A percentile compares a stretch with the other conserved stretches of the same genome.
phyloP scores from a whole-genome alignment of 179 eudicot species.

The Spinacia oleracea region DNA sequence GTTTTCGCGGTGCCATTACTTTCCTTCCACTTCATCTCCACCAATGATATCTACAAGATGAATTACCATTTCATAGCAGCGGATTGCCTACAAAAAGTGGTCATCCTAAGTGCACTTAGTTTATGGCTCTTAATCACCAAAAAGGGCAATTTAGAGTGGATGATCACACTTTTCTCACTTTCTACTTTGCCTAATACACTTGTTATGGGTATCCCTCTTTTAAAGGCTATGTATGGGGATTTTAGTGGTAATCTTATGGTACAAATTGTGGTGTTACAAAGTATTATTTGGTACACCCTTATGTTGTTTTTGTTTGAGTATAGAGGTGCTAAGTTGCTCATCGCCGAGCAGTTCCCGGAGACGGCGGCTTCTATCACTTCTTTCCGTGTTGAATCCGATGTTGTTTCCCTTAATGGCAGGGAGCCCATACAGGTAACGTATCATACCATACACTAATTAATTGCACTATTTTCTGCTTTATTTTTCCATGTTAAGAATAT shows the following conservation, averaged over 20 bases:
- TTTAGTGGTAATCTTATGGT: constrained; percentile 80
- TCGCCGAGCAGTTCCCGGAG: constrained; percentile 88
- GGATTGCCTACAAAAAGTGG: constrained; percentile 60
- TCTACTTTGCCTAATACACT: constrained; percentile 92
- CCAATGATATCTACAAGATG: constrained; percentile 64
- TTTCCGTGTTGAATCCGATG: constrained; percentile 82
- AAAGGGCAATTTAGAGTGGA: constrained; percentile 74
- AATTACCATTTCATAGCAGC: constrained; percentile 71
- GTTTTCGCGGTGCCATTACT: constrained; percentile 70
- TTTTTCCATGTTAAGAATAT: background rate
- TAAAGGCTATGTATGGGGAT: constrained; percentile 91
- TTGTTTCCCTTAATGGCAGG: constrained; percentile 81
- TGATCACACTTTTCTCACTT: constrained; percentile 82
- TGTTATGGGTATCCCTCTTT: constrained; percentile 90
- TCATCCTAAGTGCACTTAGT: constrained; percentile 57
- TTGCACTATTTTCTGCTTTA: background rate
- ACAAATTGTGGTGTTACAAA: constrained; percentile 85
- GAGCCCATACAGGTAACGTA: constrained; percentile 69
- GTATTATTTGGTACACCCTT: constrained; percentile 87
- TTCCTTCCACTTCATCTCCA: constrained; percentile 74
- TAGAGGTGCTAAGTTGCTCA: constrained; percentile 79
- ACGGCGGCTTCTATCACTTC: constrained; percentile 84
- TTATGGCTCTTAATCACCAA: constrained; percentile 64
- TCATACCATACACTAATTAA: no score
- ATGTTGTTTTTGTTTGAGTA: constrained; percentile 90